These are phyloP conservation scores for Talaromyces sp. DNA, from an alignment of 2,329 filamentous ascomycete species.

Conservation along the genomic window DNA sequence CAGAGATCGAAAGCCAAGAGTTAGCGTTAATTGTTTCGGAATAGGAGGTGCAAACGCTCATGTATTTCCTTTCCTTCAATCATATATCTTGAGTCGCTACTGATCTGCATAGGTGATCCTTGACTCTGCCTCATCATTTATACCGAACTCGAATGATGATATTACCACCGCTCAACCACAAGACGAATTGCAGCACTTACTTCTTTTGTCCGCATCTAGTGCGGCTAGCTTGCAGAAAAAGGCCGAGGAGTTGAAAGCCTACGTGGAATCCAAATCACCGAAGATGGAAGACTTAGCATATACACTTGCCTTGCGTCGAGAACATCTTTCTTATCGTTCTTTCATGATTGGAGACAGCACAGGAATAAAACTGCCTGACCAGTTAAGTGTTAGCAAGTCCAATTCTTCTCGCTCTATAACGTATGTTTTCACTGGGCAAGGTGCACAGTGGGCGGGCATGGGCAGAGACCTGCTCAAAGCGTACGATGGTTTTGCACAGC, in stretches of 20 bases:
- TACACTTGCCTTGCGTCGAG: background rate
- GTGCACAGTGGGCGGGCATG: conserved; percentile 32
- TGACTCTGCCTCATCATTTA: background rate
- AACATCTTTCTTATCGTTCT: background rate
- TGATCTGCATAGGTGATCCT: background rate
- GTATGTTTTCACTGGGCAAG: conserved; percentile 34
- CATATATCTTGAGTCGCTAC: background rate
- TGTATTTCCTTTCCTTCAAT: conserved; percentile 1
- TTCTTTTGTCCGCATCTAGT: background rate
- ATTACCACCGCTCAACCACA: background rate
- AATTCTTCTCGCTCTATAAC: conserved; percentile 7
- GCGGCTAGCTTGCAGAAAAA: background rate
- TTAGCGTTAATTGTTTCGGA: conserved; percentile 17
- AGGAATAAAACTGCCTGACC: background rate
- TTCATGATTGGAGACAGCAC: background rate
- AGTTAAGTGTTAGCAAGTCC: background rate
- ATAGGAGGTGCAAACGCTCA: conserved; percentile 12
- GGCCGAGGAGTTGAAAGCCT: background rate
- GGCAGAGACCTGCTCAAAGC: conserved; percentile 20
- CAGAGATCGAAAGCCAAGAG: conserved; percentile 4
- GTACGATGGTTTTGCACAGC: conserved; percentile 23
- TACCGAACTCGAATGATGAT: background rate
- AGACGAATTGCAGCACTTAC: background rate
- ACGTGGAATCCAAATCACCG: background rate
- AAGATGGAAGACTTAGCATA: background rate